A percentile compares a stretch with the other conserved stretches of the same genome.
These are phyloP conservation scores for Dicorynia guianensis DNA, from an alignment of 306 rosid species.

Conservation along the genomic window DNA sequence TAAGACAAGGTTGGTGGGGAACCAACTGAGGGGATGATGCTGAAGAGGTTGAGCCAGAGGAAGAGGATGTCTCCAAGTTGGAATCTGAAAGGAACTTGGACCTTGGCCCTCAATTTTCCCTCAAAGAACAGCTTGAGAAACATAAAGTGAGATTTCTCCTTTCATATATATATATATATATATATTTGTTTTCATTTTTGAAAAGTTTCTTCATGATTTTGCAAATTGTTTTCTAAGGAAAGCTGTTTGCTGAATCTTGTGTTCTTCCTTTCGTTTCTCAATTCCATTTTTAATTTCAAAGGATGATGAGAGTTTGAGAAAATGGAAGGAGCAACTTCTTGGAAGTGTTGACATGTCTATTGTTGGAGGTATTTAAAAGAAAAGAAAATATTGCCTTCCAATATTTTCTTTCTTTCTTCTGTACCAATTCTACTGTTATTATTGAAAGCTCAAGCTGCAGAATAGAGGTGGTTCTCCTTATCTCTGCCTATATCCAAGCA, in stretches of 20 bases:
- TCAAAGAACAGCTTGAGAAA: slow-evolving; percentile 93
- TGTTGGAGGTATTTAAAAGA: slow-evolving; percentile 57
- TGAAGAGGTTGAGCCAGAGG: slow-evolving; percentile 48
- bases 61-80: slow-evolving; percentile 60
- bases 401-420: neutral
- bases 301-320: slow-evolving; percentile 77
- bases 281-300: slow-evolving; percentile 31
- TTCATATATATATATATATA: too few species aligned
- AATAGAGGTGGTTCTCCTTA: neutral
- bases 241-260: neutral
- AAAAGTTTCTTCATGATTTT: slow-evolving; percentile 21
- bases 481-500: slow-evolving; percentile 6
- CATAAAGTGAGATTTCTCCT: slow-evolving; percentile 62
- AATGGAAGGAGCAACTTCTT: slow-evolving; percentile 76
- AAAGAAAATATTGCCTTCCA: neutral
- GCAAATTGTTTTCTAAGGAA: slow-evolving; percentile 9
- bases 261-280: neutral
- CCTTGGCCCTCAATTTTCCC: slow-evolving; percentile 85
- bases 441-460: neutral
- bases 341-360: slow-evolving; percentile 66
- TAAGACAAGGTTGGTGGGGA: slow-evolving; percentile 47
- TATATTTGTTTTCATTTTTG: too few species aligned
- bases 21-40: slow-evolving; percentile 35
- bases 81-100: slow-evolving; percentile 54
- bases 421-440: neutral